These are phyloP conservation scores for Zygosaccharomyces kombuchaensis DNA, from an alignment of 805 yeast genomes.

Conservation along the genomic window DNA sequence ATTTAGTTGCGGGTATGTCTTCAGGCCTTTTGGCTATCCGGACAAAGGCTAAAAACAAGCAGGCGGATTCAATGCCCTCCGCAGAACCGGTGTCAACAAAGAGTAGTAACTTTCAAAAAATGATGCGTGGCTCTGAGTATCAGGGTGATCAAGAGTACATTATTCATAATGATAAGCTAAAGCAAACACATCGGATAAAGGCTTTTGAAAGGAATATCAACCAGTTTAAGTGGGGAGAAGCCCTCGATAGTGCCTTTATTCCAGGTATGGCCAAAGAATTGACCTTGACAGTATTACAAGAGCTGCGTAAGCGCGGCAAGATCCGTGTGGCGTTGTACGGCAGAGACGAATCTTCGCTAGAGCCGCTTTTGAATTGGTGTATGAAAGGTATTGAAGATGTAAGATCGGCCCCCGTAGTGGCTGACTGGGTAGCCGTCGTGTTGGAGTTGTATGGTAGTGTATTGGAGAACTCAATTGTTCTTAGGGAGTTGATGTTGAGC, in stretches of 20 bases:
- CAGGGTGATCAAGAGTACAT: conserved; percentile 83
- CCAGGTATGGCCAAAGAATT: conserved; percentile 76
- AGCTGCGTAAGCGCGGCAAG: conserved; percentile 84
- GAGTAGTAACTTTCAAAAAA: conserved; percentile 65
- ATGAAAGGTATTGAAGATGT: conserved; percentile 73
- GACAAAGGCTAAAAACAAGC: conserved; percentile 67
- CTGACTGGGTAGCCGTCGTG: conserved; percentile 72
- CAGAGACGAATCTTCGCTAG: conserved; percentile 80
- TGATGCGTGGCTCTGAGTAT: conserved; percentile 89
- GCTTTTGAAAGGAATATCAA: conserved; percentile 80
- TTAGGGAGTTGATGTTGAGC: conserved; percentile 65
- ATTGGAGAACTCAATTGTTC: conserved; percentile 67
- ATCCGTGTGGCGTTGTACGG: conserved; percentile 73
- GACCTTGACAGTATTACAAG: conserved; percentile 78
- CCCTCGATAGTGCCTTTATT: conserved; percentile 79
- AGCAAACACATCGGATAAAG: conserved; percentile 60
- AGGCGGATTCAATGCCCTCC: conserved; percentile 3
- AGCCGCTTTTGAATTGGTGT: conserved; percentile 85
- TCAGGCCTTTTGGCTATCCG: conserved; percentile 86
- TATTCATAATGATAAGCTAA: conserved; percentile 54
- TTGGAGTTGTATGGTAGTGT: conserved; percentile 70
- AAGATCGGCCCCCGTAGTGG: conserved; percentile 53
- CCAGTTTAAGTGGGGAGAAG: conserved; percentile 89
- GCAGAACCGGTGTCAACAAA: conserved; percentile 13
- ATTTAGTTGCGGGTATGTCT: conserved; percentile 86